These are phyloP conservation scores for Suhomyces sp. DNA, from an alignment of 805 yeast species.

Conservation along the genomic window DNA sequence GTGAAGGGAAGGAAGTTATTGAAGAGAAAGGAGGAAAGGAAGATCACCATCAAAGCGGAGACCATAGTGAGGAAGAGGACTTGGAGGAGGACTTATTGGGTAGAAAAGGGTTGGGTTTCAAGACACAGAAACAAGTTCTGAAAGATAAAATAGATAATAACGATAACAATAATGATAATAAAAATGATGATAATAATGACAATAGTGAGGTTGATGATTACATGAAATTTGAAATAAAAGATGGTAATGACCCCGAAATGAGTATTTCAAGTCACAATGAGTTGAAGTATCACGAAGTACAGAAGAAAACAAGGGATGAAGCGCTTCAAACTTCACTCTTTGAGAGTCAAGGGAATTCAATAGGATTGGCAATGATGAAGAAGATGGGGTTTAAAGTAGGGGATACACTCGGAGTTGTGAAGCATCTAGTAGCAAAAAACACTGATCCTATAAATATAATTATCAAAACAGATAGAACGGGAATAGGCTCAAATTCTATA, in stretches of 20 bases:
- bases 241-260: too few species aligned
- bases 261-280: neutral
- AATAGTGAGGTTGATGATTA: neutral
- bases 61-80: too few species aligned
- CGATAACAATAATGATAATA: too few species aligned
- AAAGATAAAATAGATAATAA: too few species aligned
- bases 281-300: neutral
- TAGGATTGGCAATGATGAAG: conserved; percentile 53
- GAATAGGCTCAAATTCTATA: conserved; percentile 17
- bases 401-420: conserved; percentile 46
- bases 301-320: neutral
- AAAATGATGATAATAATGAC: too few species aligned
- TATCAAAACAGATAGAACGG: conserved; percentile 16
- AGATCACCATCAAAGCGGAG: neutral
- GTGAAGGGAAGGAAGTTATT: neutral
- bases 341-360: conserved; percentile 20
- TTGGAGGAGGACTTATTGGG: too few species aligned
- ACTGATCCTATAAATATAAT: conserved; percentile 32
- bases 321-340: conserved; percentile 9
- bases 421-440: conserved; percentile 16
- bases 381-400: conserved; percentile 60
- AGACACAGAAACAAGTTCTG: too few species aligned
- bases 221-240: neutral
- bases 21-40: neutral
- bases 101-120: too few species aligned